Conservation (phyloP, 1,284 basidiomycete genomes). For the Laetiporus sulphureus region DNA sequence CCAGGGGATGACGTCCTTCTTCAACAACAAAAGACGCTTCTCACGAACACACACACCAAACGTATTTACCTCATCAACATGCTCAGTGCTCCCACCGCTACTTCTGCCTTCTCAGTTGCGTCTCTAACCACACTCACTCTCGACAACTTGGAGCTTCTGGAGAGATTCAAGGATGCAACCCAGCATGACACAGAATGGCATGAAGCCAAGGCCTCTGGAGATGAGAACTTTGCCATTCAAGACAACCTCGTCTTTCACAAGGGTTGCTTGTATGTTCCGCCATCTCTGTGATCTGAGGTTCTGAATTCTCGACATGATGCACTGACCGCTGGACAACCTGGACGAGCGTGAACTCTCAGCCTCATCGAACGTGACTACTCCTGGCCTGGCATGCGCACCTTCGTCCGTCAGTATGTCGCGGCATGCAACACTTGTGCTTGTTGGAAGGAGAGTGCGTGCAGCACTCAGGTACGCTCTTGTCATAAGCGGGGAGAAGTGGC, state of each 20-base stretch:
- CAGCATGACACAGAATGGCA: conserved; percentile 25
- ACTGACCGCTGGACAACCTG: conserved; percentile 18
- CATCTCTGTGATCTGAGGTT: conserved; percentile 22
- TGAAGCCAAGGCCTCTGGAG: conserved; percentile 20
- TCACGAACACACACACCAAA: neutral
- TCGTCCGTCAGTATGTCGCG: conserved; percentile 17
- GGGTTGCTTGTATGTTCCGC: conserved; percentile 30
- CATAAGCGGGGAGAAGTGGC: no score
- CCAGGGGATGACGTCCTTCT: conserved; percentile 20
- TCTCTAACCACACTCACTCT: conserved; percentile 22
- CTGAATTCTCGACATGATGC: conserved; percentile 19
- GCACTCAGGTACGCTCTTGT: no score
- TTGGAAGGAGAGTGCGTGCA: no score
- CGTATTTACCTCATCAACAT: neutral
- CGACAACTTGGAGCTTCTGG: conserved; percentile 25
- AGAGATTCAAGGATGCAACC: conserved; percentile 22
- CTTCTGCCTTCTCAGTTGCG: neutral
- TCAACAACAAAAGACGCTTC: conserved; percentile 5
- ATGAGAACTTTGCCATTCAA: conserved; percentile 21
- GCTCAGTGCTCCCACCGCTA: neutral
- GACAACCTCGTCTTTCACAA: conserved; percentile 28
- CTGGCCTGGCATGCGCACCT: conserved; percentile 20
- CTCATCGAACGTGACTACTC: conserved; percentile 13
- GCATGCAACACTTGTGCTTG: conserved; percentile 24
- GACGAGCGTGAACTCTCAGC: conserved; percentile 12